These are phyloP conservation scores for Colletotrichum tofieldiae DNA, from an alignment of 2,329 filamentous ascomycete genomes.

Conservation along the genomic window DNA sequence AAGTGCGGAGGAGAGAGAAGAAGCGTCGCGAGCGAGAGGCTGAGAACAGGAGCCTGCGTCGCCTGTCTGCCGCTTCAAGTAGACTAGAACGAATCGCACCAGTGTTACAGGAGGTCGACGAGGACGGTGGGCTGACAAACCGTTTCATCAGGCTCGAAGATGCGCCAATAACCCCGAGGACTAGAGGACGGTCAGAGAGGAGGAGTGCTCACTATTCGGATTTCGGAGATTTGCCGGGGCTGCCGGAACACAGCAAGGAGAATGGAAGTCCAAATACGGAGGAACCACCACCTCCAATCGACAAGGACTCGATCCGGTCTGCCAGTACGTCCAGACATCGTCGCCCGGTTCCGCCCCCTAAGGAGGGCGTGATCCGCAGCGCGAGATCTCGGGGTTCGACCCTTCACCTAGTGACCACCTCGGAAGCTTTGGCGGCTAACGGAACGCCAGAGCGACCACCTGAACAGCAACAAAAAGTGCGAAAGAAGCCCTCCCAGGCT, in stretches of 20 bases:
- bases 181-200: constrained; percentile 83
- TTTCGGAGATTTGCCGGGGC: constrained; percentile 81
- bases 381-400: constrained; percentile 86
- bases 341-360: constrained; percentile 85
- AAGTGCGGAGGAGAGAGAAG: constrained; percentile 83
- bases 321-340: constrained; percentile 84
- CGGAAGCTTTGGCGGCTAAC: constrained; percentile 63
- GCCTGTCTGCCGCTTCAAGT: constrained; percentile 91
- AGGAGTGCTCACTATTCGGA: constrained; percentile 78
- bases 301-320: constrained; percentile 84
- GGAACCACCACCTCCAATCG: constrained; percentile 79
- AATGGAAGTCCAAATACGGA: constrained; percentile 62
- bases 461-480: constrained; percentile 62
- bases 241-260: constrained; percentile 74
- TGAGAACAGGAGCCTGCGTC: constrained; percentile 83
- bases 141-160: constrained; percentile 61
- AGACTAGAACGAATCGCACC: constrained; percentile 86
- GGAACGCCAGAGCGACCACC: constrained; percentile 48
- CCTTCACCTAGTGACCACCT: constrained; percentile 84
- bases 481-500: constrained; percentile 71
- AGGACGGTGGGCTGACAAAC: constrained; percentile 75
- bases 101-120: constrained; percentile 83
- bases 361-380: constrained; percentile 80
- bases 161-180: constrained; percentile 68
- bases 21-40: constrained; percentile 89